Evolutionary conservation across 192 early-diverging fungal species (phyloP).

Genomic region (Coemansia sp.): DNA sequence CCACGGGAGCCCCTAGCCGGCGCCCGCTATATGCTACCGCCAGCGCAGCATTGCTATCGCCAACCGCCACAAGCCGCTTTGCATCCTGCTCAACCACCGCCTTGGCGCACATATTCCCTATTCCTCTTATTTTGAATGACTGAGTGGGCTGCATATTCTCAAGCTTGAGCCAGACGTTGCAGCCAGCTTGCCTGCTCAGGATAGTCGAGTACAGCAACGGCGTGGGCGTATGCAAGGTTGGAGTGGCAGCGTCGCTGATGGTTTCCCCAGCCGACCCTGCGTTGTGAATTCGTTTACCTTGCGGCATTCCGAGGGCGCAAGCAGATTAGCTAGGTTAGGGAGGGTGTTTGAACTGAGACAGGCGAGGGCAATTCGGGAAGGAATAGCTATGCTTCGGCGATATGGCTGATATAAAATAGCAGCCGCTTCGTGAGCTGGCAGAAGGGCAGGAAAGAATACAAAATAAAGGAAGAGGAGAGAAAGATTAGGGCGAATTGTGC

Average conservation of each 20-base stretch:
- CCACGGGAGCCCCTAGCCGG: constrained; percentile 60
- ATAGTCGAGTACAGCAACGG: constrained; percentile 47
- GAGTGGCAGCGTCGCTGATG: not conserved
- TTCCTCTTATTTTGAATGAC: constrained; percentile 78
- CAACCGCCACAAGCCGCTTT: constrained; percentile 60
- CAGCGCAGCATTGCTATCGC: constrained; percentile 67
- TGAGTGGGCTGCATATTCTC: constrained; percentile 77
- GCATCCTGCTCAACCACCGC: constrained; percentile 54
- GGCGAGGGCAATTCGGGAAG: not conserved
- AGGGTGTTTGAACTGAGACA: not conserved
- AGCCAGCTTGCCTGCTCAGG: constrained; percentile 50
- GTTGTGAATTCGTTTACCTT: constrained; percentile 1
- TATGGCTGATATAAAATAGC: not conserved
- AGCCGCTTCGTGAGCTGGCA: not conserved
- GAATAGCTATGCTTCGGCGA: not conserved
- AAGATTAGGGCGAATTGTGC: not conserved
- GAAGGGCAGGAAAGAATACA: not conserved
- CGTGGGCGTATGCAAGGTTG: constrained; percentile 35
- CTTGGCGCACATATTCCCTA: constrained; percentile 63
- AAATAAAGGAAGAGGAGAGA: not conserved
- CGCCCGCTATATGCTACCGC: constrained; percentile 70
- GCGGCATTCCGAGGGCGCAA: not conserved
- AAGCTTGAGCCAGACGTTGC: constrained; percentile 75
- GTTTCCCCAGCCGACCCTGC: not conserved
- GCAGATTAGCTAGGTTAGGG: not conserved